phyloP scores from a whole-genome alignment of 2,329 filamentous ascomycete genomes.

The Ascochyta viciae-villosae region DNA sequence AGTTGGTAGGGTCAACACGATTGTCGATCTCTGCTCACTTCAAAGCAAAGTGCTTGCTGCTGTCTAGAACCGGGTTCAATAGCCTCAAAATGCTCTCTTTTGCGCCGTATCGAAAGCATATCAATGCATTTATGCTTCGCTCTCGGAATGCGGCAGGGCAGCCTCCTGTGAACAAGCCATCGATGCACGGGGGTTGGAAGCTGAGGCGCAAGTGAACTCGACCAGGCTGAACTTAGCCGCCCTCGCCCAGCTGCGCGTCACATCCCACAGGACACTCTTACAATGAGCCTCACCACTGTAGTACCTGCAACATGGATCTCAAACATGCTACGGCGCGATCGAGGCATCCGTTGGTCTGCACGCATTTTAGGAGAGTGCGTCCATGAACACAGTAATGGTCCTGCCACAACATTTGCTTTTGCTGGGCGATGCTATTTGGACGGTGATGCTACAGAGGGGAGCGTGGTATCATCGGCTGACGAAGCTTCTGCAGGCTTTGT shows the following conservation, averaged over 20 bases:
- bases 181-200: too few relatives aligned
- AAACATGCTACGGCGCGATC: not conserved
- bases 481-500: not conserved
- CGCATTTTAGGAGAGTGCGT: not conserved
- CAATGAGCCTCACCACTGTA: too few relatives aligned
- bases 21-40: slow-evolving; percentile 40
- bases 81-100: too few relatives aligned
- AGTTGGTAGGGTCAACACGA: slow-evolving; percentile 29
- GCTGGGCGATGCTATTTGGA: not conserved
- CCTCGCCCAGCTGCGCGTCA: too few relatives aligned
- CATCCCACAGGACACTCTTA: too few relatives aligned
- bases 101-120: too few relatives aligned
- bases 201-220: too few relatives aligned
- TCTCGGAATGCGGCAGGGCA: too few relatives aligned
- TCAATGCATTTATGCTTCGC: too few relatives aligned
- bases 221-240: too few relatives aligned
- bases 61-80: not conserved
- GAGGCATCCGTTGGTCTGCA: not conserved
- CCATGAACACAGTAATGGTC: not conserved
- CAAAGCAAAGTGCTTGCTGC: slow-evolving; percentile 33
- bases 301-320: not conserved
- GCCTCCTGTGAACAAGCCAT: too few relatives aligned
- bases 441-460: not conserved
- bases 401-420: not conserved
- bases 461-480: not conserved